Evolutionary conservation across 805 yeast species (phyloP), one percentile per base, ranked within the genome.

Genomic region (Metschnikowia matae): DNA sequence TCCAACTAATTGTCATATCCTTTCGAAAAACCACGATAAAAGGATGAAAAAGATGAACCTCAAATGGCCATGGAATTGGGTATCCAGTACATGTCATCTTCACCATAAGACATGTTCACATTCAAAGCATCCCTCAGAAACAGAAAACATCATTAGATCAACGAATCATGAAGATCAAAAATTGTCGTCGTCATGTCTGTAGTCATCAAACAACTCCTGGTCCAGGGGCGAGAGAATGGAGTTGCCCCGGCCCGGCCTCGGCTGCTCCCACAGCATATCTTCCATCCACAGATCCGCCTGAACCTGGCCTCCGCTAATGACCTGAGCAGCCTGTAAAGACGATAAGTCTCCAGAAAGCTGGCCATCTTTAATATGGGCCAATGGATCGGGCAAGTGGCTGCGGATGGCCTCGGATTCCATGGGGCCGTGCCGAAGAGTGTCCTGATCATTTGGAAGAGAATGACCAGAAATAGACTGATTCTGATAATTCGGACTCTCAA

Each of bases 171-270:
- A 11, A 26, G 29, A 26, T 17, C 15, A 37, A n/a, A 45, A 45
- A 15, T 32, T 23, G 31, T 53, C 44, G 48, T 72, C 75, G 50
- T 73, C 77, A 51, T 73, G 73, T 48, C 69, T 62, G 57, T 73
- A 73, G 53, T 71, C 78, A 46, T 73, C 76, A 50, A 60, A 73
- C 26, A 70, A 65, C 45, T 72, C 74, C 54, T 72, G 74, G 63
- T 66, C 64, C 31, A 56, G 62, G 23, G 56, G 55, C n/a, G 59
- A 55, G 33, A 70, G 51, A n/a, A 70, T 61, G 33, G 55, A 56
- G 39, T 39, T 46, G 13, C 29, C 41, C 15, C 36, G 36, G 31
- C 41, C 40, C 35, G 46, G 50, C 40, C 40, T 14, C 20, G 50
- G 11, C 20, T 39, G 18, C 33, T 48, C 51, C 58, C 65, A 62